A percentile compares a stretch with the other conserved stretches of the same genome.
These are phyloP conservation scores for Phaeoacremonium minimum DNA, from an alignment of 2,329 filamentous ascomycete species.

Conservation along the genomic window DNA sequence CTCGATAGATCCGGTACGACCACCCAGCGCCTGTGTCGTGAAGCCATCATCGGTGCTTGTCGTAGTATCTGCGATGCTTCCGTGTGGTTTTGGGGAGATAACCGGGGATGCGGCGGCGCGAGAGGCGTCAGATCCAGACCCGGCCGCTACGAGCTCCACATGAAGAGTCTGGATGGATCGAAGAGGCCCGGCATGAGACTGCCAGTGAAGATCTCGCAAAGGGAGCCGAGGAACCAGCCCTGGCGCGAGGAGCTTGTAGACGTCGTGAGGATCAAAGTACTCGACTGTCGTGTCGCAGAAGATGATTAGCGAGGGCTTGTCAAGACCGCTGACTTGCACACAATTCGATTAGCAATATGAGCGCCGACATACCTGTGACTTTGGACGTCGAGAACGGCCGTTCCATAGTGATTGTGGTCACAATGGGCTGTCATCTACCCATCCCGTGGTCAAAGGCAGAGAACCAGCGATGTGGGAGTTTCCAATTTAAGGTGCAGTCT, in stretches of 20 bases:
- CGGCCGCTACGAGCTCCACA: constrained; percentile 74
- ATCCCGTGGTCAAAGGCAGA: too few relatives aligned
- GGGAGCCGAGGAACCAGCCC: constrained; percentile 77
- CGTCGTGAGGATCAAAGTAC: constrained; percentile 88
- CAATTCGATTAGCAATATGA: too few relatives aligned
- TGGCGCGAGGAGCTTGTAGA: constrained; percentile 78
- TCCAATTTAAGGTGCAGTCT: too few relatives aligned
- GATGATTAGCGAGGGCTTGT: constrained; percentile 1
- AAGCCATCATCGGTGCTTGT: constrained; percentile 53
- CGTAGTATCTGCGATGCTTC: constrained; percentile 19
- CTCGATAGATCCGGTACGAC: constrained; percentile 31
- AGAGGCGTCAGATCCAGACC: constrained; percentile 37
- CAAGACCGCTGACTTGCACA: constrained; percentile 1
- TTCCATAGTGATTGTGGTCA: constrained; percentile 60
- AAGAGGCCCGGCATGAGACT: constrained; percentile 84
- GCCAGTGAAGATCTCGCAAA: constrained; percentile 92
- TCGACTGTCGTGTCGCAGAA: constrained; percentile 58
- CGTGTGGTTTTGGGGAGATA: constrained; percentile 23
- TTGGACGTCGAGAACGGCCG: constrained; percentile 68
- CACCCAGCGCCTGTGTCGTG: constrained; percentile 49
- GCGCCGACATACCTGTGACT: constrained; percentile 67
- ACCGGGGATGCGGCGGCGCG: constrained; percentile 27
- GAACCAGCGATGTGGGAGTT: too few relatives aligned
- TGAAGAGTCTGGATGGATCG: constrained; percentile 92
- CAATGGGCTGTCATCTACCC: too few relatives aligned